Base-by-base conservation (phyloP, 495 filamentous ascomycete species). In the Bacidia gigantensis region DNA sequence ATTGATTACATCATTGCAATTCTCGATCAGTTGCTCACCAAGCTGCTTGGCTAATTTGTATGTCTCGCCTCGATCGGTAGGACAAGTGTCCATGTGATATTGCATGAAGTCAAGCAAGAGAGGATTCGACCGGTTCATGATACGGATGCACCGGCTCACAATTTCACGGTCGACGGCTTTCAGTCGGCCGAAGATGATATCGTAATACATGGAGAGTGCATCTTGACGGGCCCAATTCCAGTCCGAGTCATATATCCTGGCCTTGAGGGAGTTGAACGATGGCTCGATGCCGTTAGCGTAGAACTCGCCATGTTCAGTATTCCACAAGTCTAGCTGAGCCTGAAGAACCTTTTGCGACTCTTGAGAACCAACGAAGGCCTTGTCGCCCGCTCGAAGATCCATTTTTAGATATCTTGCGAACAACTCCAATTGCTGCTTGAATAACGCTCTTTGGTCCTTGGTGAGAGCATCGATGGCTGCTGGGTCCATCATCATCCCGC, bases 221-320 rank as follows among this genome's bases (percentile, higher is more conserved):
- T 99, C 92, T 62, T 97, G 93, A 49, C 92, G 84, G 26, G 87
- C 92, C 92, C 92, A 99, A 65, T 99, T 99, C 92, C 92, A 99
- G 0, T 87, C 92, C 0, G 92, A 97, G 65, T 99, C 92, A 68
- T 97, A 99, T 12, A 94, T 80, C 65, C 92, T 82, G 17, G 92
- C 90, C 67, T 99, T 99, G 17, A 97, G 77, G 2, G 84, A 71
- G 62, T 86, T 89, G 66, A 99, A 99, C 3, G 87, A 78, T 0
- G 92, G 93, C 64, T 94, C 88, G 58, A 99, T 97, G 43, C 92
- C 92, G 12, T 80, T 71, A 3, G 92, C 93, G 60, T 97, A 99
- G 68, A 95, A 84, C 50, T 97, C 93, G 32, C 92, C 92, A 60
- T 97, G 93, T 62, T 99, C 92, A 14, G 82, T 77, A 56, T 79